These are phyloP conservation scores for Geotrichum restrictum DNA, from an alignment of 1,139 yeast genomes.

Conservation along the genomic window DNA sequence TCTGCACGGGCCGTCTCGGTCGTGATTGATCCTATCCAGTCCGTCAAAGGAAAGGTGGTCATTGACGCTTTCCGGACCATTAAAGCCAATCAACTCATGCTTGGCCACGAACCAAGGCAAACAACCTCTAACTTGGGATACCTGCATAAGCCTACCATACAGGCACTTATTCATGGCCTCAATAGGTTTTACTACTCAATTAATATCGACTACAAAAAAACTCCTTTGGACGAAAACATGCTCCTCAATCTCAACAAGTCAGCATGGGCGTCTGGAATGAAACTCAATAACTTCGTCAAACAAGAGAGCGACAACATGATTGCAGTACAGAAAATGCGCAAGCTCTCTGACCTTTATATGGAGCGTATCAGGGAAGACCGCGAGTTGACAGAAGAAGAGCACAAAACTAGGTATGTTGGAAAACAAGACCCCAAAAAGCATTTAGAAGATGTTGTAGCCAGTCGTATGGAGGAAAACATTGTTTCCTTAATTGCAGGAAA, in stretches of 20 bases:
- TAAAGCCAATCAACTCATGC: constrained; percentile 71
- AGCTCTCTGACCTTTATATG: constrained; percentile 84
- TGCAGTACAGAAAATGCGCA: constrained; percentile 74
- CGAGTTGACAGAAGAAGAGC: constrained; percentile 79
- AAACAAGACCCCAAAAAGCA: constrained; percentile 99
- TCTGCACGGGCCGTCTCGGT: constrained; percentile 95
- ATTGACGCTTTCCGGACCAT: constrained; percentile 97
- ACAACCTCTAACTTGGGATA: constrained; percentile 95
- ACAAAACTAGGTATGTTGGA: constrained; percentile 94
- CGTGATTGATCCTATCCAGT: constrained; percentile 95
- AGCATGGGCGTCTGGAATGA: constrained; percentile 93
- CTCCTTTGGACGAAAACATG: constrained; percentile 91
- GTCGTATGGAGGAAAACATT: constrained; percentile 81
- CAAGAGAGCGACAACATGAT: constrained; percentile 74
- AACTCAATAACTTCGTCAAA: constrained; percentile 69
- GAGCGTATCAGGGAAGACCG: constrained; percentile 90
- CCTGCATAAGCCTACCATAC: constrained; percentile 81
- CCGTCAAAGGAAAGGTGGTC: constrained; percentile 97
- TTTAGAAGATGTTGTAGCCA: constrained; percentile 81
- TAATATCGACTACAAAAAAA: constrained; percentile 90
- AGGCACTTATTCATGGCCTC: constrained; percentile 93
- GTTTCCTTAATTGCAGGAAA: constrained; percentile 82
- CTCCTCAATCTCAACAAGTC: constrained; percentile 88
- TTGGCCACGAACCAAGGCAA: constrained; percentile 97
- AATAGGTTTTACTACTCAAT: constrained; percentile 96